Evolutionary conservation across 257 asterid genomes (phyloP), one percentile per base, ranked within the genome.

Genomic region (Mentha longifolia): DNA sequence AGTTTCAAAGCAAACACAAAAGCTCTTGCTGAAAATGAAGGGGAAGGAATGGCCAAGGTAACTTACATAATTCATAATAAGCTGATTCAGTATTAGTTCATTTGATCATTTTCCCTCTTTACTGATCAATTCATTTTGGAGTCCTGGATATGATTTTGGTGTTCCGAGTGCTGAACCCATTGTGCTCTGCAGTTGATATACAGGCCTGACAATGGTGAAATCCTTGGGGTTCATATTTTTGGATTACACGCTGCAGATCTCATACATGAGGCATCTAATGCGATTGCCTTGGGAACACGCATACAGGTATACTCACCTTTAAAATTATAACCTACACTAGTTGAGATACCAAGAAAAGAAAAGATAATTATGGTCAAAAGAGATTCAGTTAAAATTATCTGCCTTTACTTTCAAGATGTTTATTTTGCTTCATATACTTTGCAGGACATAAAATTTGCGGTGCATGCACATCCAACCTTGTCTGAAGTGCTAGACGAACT

Each of bases 201-300:
- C 79, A 91, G 96, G 81, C 95, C 95, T 30, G 97, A 91, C 81
- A 89, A 80, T 74, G 97, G 97, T 17, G 97, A 87, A 88, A 91
- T 91, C 78, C 95, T 91, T 30, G 97, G 97, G 76, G 97, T 91
- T 76, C 97, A 91, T 74, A 89, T 91, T 67, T 89, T 91, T 81
- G 97, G 97, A 52, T 43, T 89, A 88, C 97, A 91, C 75, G 97
- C 97, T 17, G 97, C 97, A 59, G 97, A 91, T 85, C 97, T 91
- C 77, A 91, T 91, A 63, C 97, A 91, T 60, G 97, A 91, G 84
- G 96, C 96, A 41, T 91, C 97, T 58, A 91, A 91, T 74, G 95
- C 97, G 61, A 91, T 91, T 73, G 95, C 96, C 68, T 22, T 91
- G 92, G 97, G 97, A 64, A 89, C 95, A 58, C 87, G 82, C 65